Evolutionary conservation across 495 filamentous ascomycete genomes (phyloP).

Genomic region (Lasiosphaeris hirsuta): DNA sequence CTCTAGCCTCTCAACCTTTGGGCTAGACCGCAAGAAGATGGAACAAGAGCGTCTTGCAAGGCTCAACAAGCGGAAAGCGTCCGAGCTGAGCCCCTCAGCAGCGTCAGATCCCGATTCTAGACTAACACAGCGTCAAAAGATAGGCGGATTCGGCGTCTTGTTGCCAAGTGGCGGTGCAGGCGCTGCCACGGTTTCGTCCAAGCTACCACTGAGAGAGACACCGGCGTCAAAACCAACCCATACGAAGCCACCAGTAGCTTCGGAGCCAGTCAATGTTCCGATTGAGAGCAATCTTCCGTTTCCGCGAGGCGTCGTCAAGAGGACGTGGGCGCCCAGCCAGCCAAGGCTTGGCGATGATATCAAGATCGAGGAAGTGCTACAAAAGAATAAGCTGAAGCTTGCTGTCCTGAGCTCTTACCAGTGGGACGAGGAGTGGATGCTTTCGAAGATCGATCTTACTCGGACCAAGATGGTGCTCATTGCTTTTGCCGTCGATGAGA

Average conservation of each 20-base stretch:
- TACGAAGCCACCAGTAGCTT: no score
- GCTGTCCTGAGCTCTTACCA: conserved; percentile 85
- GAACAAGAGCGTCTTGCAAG: conserved; percentile 80
- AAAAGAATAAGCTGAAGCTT: conserved; percentile 63
- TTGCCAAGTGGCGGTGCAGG: no score
- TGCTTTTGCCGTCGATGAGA: conserved; percentile 44
- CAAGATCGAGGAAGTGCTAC: conserved; percentile 85
- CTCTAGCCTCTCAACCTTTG: conserved; percentile 26
- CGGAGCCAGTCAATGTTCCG: no score
- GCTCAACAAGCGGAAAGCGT: conserved; percentile 56
- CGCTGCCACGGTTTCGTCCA: no score
- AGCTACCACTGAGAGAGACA: no score
- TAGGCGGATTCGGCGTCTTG: neutral
- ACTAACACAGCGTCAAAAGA: conserved; percentile 28
- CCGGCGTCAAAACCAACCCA: no score
- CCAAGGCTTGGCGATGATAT: conserved; percentile 65
- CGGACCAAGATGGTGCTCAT: conserved; percentile 43
- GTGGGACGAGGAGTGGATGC: conserved; percentile 62
- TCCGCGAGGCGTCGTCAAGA: conserved; percentile 72
- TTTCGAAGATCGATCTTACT: conserved; percentile 39
- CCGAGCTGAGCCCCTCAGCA: conserved; percentile 16
- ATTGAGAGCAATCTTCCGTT: conserved; percentile 46
- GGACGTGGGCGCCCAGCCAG: conserved; percentile 66
- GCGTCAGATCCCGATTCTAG: conserved; percentile 5
- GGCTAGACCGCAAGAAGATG: conserved; percentile 76